Percentiles rank a stretch among this genome's conserved stretches.
These are phyloP conservation scores for Diaporthe vaccinii DNA, from an alignment of 2,329 filamentous ascomycete genomes.

Conservation along the genomic window DNA sequence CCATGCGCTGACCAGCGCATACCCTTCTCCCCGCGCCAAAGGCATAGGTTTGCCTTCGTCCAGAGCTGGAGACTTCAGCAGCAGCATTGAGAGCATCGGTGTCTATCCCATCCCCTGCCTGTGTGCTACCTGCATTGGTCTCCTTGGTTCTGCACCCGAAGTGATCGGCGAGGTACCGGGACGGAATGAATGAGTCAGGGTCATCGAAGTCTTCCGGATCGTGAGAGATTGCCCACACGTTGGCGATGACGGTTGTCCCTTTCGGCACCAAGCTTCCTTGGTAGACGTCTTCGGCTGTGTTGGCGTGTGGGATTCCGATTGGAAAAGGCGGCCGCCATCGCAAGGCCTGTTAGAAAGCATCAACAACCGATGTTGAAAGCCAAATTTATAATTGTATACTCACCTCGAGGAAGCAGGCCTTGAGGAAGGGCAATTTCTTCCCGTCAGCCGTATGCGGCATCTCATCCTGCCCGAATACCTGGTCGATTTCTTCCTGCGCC, in stretches of 20 bases:
- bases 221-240: slow-evolving; percentile 42
- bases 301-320: slow-evolving; percentile 38
- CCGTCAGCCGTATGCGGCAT: slow-evolving; percentile 37
- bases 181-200: slow-evolving; percentile 41
- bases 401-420: slow-evolving; percentile 43
- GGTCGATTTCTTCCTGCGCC: slow-evolving; percentile 43
- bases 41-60: slow-evolving; percentile 30
- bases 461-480: slow-evolving; percentile 30
- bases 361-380: not conserved
- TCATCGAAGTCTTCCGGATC: slow-evolving; percentile 40
- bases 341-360: slow-evolving; percentile 29
- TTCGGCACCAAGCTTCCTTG: slow-evolving; percentile 40
- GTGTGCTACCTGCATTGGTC: not conserved
- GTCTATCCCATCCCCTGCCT: not conserved
- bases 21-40: slow-evolving; percentile 37
- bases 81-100: not conserved
- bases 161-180: slow-evolving; percentile 40
- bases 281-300: slow-evolving; percentile 41
- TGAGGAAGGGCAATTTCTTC: slow-evolving; percentile 40
- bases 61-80: not conserved
- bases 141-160: slow-evolving; percentile 36
- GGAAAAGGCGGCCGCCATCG: slow-evolving; percentile 43
- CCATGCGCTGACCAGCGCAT: slow-evolving; percentile 34
- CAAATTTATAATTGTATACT: not conserved
- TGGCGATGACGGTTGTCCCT: slow-evolving; percentile 39